These are phyloP conservation scores for Naganishia sp. DNA, from an alignment of 1,284 basidiomycete species.

Conservation along the genomic window DNA sequence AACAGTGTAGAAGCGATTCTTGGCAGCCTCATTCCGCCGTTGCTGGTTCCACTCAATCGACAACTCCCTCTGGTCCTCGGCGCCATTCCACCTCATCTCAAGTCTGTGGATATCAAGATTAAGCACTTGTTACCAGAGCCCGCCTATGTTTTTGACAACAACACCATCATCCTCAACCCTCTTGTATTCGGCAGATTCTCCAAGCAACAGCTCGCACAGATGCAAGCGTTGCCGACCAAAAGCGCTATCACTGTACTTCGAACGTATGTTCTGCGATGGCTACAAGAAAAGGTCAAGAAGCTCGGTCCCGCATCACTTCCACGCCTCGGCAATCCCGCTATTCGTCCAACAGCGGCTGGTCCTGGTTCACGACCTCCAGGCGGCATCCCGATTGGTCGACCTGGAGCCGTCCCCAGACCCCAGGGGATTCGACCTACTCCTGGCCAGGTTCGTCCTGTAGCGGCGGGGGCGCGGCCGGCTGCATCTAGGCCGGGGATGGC, in stretches of 20 bases:
- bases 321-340: conserved; percentile 9
- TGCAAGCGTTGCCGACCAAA: conserved; percentile 78
- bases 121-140: conserved; percentile 56
- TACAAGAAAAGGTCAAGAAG: conserved; percentile 71
- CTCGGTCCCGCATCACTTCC: conserved; percentile 43
- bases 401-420: conserved; percentile 16
- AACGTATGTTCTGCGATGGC: conserved; percentile 76
- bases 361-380: conserved; percentile 1
- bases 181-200: conserved; percentile 78
- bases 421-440: conserved; percentile 9
- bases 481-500: conserved; percentile 3
- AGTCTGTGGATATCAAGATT: conserved; percentile 22
- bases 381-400: not conserved
- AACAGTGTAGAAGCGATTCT: conserved; percentile 10
- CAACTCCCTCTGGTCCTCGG: conserved; percentile 65
- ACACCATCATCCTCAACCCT: conserved; percentile 79
- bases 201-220: conserved; percentile 68
- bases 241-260: conserved; percentile 80
- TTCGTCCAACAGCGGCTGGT: conserved; percentile 9
- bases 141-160: conserved; percentile 80
- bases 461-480: conserved; percentile 15
- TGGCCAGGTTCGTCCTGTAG: conserved; percentile 16
- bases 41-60: conserved; percentile 28
- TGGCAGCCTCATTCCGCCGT: conserved; percentile 15
- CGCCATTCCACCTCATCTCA: conserved; percentile 55